A percentile compares a stretch with the other conserved stretches of the same genome.
phyloP scores from a whole-genome alignment of 345 rosid species.

The Lenwebbia sp. region DNA sequence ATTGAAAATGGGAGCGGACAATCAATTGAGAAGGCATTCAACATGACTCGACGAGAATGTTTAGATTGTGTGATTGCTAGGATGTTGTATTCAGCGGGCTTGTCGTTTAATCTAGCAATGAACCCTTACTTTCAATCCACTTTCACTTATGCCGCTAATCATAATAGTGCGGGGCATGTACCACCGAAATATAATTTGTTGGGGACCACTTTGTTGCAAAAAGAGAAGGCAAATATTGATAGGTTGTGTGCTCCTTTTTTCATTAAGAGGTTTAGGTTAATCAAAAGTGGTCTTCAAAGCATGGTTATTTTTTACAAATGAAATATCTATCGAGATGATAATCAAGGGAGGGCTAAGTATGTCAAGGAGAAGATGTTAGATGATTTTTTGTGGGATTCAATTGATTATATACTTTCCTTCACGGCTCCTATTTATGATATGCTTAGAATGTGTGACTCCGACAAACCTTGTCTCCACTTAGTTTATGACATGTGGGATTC shows the following conservation, averaged over 20 bases:
- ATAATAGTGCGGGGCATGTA: background rate
- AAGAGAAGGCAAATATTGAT: background rate
- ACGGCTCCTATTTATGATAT: background rate
- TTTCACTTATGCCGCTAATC: background rate
- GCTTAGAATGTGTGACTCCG: background rate
- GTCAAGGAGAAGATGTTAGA: background rate
- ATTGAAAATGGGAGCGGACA: background rate
- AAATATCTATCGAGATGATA: background rate
- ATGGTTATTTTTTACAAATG: background rate
- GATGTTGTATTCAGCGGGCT: background rate
- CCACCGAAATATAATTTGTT: background rate
- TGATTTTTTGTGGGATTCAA: background rate
- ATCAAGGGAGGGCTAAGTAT: background rate
- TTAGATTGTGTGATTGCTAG: background rate
- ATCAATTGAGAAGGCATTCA: background rate
- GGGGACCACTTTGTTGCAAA: background rate
- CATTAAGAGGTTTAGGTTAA: background rate
- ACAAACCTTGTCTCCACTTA: background rate
- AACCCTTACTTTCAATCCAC: background rate
- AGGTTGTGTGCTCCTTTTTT: background rate
- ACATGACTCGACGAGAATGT: accelerated
- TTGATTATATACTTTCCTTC: background rate
- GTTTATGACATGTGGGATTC: background rate
- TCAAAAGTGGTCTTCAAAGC: background rate
- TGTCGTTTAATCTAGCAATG: background rate